Evolutionary conservation across 2,329 filamentous ascomycete genomes (phyloP), one percentile per base, ranked within the genome.

Genomic region (Kalmusia sp.): DNA sequence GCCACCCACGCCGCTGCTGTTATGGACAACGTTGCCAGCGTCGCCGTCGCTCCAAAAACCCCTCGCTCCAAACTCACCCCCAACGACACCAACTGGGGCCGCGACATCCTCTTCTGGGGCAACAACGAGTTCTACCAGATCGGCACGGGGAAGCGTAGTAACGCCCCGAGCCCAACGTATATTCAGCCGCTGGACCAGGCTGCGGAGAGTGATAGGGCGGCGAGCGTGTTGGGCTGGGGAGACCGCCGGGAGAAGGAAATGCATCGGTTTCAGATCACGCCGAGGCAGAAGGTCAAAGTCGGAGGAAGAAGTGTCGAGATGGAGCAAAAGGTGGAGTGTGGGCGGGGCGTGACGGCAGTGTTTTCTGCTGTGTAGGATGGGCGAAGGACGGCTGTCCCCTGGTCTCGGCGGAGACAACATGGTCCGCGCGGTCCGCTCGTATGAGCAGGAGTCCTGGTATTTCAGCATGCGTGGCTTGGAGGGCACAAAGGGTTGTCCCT

Each of bases 41-140:
- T 92, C 5, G 77, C 80, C 14, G 82, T 87, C 1, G 77, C 81
- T 2, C 71, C 65, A 55, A 75, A 69, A 49, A 74, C 56, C 64
- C 43, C 28, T 6, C 76, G 70, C 49, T 74, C 56, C 64, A 57
- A 46, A 12, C 55, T 67, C n/a, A 71, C 70, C 1, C 78, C 84
- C 34, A 89, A 90, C 60, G 89, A 92, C 65, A 91, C 87, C 1
- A 93, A 95, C 70, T 96, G 88, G 85, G 95, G 95, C 43, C 87
- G 89, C 4, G 95, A 98, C 71, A 87, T 93, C 25, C 73, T 98
- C 1, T 96, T 91, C 80, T 99, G 93, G 91, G 95, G 95, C 57
- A 92, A 92, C 48, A 99, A 98, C 67, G 93, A 98, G 77, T 85
- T 88, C 71, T 97, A 90, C 74, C 95, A 99, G 76, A 84, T 99